These are phyloP conservation scores for Tubosaeta sp. DNA, from an alignment of 768 basidiomycete species.

Conservation along the genomic window DNA sequence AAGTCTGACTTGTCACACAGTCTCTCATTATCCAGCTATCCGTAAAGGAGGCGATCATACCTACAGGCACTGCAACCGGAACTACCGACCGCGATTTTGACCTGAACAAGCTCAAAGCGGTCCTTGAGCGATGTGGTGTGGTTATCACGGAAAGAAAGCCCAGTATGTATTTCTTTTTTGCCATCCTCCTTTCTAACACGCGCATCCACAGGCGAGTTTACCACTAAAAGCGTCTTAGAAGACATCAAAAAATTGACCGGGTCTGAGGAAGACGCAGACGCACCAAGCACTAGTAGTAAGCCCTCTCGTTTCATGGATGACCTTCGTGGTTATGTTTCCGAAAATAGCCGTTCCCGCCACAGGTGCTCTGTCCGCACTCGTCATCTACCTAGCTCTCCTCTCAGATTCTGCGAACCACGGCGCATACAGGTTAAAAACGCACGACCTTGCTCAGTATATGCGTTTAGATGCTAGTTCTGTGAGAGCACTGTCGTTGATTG, in stretches of 20 bases:
- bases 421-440: conserved; percentile 74
- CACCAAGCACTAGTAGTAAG: conserved; percentile 12
- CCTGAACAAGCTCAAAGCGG: conserved; percentile 76
- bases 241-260: conserved; percentile 52
- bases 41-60: conserved; percentile 91
- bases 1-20: conserved; percentile 37
- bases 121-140: conserved; percentile 87
- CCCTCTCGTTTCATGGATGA: not conserved
- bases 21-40: conserved; percentile 93
- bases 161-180: conserved; percentile 42
- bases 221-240: conserved; percentile 70
- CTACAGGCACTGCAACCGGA: conserved; percentile 67
- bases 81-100: conserved; percentile 83
- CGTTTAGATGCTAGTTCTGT: conserved; percentile 93
- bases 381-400: conserved; percentile 77
- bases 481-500: conserved; percentile 81
- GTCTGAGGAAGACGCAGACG: conserved; percentile 26
- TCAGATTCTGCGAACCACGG: conserved; percentile 75
- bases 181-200: not conserved
- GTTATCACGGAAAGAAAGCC: conserved; percentile 88
- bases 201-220: conserved; percentile 68
- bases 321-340: not conserved
- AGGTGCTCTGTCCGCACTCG: conserved; percentile 73
- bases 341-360: conserved; percentile 67
- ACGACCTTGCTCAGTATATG: conserved; percentile 95